phyloP scores from a whole-genome alignment of 768 basidiomycete species.

The Polyporus arcularius region DNA sequence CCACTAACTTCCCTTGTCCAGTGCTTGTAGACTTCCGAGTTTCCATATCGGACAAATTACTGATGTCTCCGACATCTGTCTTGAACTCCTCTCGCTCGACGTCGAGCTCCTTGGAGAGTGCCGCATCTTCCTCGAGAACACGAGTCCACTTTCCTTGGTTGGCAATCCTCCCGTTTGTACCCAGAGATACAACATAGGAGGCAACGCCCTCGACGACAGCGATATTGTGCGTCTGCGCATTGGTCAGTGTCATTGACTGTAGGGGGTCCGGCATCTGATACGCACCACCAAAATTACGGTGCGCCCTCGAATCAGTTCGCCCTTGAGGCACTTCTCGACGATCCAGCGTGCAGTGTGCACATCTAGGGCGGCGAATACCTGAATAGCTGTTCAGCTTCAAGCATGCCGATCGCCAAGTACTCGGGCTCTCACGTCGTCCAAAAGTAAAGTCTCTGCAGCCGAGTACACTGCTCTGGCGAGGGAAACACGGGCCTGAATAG shows the following conservation, averaged over 20 bases:
- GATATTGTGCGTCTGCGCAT: conserved; percentile 25
- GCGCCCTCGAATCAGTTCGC: conserved; percentile 44
- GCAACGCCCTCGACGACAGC: conserved; percentile 19
- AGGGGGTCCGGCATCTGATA: background rate
- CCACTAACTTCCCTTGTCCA: background rate
- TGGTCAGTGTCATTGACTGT: background rate
- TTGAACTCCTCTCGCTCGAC: conserved; percentile 23
- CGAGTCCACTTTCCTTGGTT: conserved; percentile 13
- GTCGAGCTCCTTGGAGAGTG: conserved; percentile 28
- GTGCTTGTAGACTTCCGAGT: background rate
- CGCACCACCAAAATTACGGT: conserved; percentile 50
- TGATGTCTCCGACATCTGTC: conserved; percentile 20
- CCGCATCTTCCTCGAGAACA: conserved; percentile 30
- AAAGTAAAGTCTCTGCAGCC: conserved; percentile 35
- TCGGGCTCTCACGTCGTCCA: conserved; percentile 37
- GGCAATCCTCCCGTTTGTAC: conserved; percentile 15
- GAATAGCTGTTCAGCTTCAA: background rate
- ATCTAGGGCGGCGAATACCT: conserved; percentile 47
- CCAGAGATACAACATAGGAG: conserved; percentile 20
- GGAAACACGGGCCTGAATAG: conserved; percentile 38
- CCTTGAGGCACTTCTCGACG: conserved; percentile 45
- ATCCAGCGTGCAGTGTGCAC: conserved; percentile 51
- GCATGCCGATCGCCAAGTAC: background rate
- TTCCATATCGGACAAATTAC: background rate
- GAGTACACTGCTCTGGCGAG: conserved; percentile 44